These are phyloP conservation scores for Penicillium coprophilum DNA, from an alignment of 495 filamentous ascomycete genomes.

Conservation along the genomic window DNA sequence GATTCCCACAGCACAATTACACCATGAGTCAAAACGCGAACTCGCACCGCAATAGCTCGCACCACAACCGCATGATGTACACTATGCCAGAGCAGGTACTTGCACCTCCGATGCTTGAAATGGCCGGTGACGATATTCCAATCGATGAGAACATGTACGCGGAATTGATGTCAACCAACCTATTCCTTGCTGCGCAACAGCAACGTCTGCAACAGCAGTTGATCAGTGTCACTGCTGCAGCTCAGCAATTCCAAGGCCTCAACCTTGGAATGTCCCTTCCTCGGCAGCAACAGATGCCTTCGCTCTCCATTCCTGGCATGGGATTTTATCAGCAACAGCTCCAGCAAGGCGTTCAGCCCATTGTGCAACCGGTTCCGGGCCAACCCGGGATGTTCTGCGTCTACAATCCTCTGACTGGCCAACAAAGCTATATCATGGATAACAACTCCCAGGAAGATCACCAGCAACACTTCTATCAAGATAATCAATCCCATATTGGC, in stretches of 20 bases:
- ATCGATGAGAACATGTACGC: slow-evolving; percentile 83
- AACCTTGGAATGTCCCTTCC: slow-evolving; percentile 47
- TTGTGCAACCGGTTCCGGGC: slow-evolving; percentile 64
- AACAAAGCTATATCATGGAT: slow-evolving; percentile 72
- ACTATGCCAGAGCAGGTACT: slow-evolving; percentile 79
- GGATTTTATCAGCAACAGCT: slow-evolving; percentile 67
- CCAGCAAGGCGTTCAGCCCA: slow-evolving; percentile 70
- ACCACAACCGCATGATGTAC: slow-evolving; percentile 58
- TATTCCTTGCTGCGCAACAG: slow-evolving; percentile 84
- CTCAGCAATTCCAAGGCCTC: slow-evolving; percentile 76
- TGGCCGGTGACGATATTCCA: slow-evolving; percentile 59
- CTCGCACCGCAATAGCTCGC: slow-evolving; percentile 19
- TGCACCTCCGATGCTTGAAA: slow-evolving; percentile 74
- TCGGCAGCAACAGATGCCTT: slow-evolving; percentile 43
- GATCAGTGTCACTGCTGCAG: slow-evolving; percentile 54
- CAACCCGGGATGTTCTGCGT: slow-evolving; percentile 75
- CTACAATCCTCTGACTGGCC: slow-evolving; percentile 79
- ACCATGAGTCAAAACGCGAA: slow-evolving; percentile 44
- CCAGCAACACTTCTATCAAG: slow-evolving; percentile 30
- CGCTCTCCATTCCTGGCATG: slow-evolving; percentile 44
- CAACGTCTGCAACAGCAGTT: slow-evolving; percentile 73
- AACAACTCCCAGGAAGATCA: slow-evolving; percentile 44
- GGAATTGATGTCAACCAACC: slow-evolving; percentile 79
- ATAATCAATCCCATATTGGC: slow-evolving; percentile 38
- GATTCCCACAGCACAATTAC: slow-evolving; percentile 54